These are phyloP conservation scores for Tricholoma flavovirens DNA, from an alignment of 768 basidiomycete species.

Conservation along the genomic window DNA sequence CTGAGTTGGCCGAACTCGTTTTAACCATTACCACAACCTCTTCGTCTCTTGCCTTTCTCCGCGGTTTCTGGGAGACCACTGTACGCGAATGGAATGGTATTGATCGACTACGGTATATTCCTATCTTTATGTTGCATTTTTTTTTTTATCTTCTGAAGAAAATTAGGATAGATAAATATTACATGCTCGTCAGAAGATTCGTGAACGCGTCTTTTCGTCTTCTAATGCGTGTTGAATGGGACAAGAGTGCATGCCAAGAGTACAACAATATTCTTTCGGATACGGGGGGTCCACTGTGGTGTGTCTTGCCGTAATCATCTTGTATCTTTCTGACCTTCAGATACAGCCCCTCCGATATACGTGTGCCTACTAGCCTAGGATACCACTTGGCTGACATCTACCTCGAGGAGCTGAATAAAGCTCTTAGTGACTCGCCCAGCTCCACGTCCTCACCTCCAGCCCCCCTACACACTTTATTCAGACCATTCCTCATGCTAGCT, in stretches of 20 bases:
- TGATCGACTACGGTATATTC: slow-evolving; percentile 75
- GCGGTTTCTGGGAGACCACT: slow-evolving; percentile 87
- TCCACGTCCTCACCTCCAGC: slow-evolving; percentile 39
- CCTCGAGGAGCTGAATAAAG: slow-evolving; percentile 82
- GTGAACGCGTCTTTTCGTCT: slow-evolving; percentile 82
- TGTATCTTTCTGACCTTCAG: neutral
- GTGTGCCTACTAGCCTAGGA: slow-evolving; percentile 70
- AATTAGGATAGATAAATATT: slow-evolving; percentile 91
- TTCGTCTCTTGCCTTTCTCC: slow-evolving; percentile 69
- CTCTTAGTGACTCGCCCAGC: slow-evolving; percentile 31
- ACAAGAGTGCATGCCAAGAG: slow-evolving; percentile 40
- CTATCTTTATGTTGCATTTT: neutral
- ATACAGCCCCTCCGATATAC: slow-evolving; percentile 58
- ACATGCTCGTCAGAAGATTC: slow-evolving; percentile 89
- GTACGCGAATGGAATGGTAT: slow-evolving; percentile 93
- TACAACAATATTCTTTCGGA: slow-evolving; percentile 65
- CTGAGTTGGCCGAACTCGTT: slow-evolving; percentile 77
- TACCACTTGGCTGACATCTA: slow-evolving; percentile 91
- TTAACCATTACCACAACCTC: slow-evolving; percentile 55
- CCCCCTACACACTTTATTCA: slow-evolving; percentile 38
- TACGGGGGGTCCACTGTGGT: slow-evolving; percentile 85
- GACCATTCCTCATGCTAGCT: slow-evolving; percentile 69
- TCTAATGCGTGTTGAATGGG: slow-evolving; percentile 69
- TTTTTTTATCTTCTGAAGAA: slow-evolving; percentile 6
- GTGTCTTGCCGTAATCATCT: slow-evolving; percentile 15